Evolutionary conservation across 805 yeast genomes (phyloP), one percentile per base, ranked within the genome.

Genomic region (Suhomyces emberorum): DNA sequence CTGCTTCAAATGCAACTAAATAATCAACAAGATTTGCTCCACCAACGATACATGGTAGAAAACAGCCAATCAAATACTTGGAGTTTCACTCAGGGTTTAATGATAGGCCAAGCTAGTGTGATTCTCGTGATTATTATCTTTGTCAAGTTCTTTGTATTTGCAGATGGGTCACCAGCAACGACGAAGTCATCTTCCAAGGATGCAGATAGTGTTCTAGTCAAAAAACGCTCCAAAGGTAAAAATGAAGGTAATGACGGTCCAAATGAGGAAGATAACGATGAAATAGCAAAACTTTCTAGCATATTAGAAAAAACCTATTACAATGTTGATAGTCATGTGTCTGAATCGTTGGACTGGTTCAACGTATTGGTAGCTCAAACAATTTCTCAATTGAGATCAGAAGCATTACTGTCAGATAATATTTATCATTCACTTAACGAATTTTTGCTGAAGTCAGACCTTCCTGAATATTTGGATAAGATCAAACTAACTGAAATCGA

Each of bases 311-410:
- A 88, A 50, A 88, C 97, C 0, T 88, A 88, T 54, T 93, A 93
- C 59, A 85, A 93, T 52, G 97, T 93, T 1, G 79, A 81, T 30
- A 80, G 79, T 17, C 98, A 93, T 57, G 71, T 80, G 12, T 76
- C 97, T 0, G 98, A 93, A 63, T 83, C 96, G 0, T 64, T 93
- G 42, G 98, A 93, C 57, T 93, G 98, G 98, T 88, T 93, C 59
- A 93, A 91, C 46, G 97, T 93, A 1, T 68, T 93, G 24, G 74
- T 93, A 14, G 98, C 97, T 0, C 97, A 93, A 57, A 81, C 88
- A 6, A 79, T 93, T 17, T 77, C 86, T 21, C 95, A 89, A 45
- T 73, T 88, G 43, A 74, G 98, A 39, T 74, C 81, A n/a, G 98
- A 93, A 55, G 98, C 98, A 0, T 63, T 87, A 38, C 70, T 76